Conservation (phyloP, 2,329 filamentous ascomycete species). For the Neodidymelliopsis sp. region DNA sequence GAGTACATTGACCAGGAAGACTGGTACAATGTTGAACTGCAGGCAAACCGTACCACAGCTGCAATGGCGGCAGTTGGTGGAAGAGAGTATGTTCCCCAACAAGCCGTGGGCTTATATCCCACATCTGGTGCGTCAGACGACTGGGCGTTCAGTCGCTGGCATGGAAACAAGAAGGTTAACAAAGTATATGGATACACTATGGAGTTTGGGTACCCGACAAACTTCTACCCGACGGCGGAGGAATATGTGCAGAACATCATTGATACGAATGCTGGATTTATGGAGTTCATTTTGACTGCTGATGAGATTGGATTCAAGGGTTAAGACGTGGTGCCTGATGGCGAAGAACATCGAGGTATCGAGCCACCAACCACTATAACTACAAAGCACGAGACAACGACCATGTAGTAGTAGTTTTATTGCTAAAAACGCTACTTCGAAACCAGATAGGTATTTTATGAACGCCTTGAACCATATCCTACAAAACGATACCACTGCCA, state of each 20-base stretch:
- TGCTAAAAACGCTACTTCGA: background rate
- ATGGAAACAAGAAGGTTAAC: conserved; percentile 45
- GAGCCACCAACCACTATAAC: background rate
- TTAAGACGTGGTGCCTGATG: background rate
- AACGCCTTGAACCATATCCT: background rate
- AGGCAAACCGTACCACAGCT: conserved; percentile 43
- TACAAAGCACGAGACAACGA: background rate
- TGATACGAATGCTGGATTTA: conserved; percentile 53
- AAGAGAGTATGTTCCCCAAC: conserved; percentile 40
- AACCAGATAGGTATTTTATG: background rate
- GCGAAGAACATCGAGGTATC: background rate
- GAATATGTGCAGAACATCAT: conserved; percentile 53
- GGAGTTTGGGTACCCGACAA: conserved; percentile 52
- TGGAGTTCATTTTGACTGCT: conserved; percentile 51
- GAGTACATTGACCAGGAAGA: conserved; percentile 50
- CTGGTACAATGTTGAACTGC: conserved; percentile 41
- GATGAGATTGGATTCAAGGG: conserved; percentile 42
- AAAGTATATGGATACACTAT: conserved; percentile 53
- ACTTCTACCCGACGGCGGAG: conserved; percentile 51
- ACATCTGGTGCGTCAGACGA: conserved; percentile 50
- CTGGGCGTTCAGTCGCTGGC: conserved; percentile 48
- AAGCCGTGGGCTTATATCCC: conserved; percentile 50
- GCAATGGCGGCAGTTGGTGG: conserved; percentile 49
- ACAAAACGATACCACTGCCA: no score
- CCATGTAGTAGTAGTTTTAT: background rate